These are phyloP conservation scores for Cutaneotrichosporon cyanovorans DNA, from an alignment of 1,284 basidiomycete genomes.

Conservation along the genomic window DNA sequence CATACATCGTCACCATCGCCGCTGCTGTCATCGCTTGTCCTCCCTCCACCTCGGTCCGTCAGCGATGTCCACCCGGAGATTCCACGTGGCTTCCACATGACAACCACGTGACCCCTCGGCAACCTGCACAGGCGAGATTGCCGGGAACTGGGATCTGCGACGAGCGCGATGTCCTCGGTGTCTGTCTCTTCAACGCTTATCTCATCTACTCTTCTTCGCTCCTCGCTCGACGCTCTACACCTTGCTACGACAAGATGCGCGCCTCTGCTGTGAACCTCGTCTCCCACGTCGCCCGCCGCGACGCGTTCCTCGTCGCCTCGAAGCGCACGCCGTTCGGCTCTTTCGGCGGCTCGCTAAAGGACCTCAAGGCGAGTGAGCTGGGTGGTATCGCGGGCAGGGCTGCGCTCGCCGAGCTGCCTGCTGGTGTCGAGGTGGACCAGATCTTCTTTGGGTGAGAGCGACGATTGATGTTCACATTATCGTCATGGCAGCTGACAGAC, in stretches of 20 bases:
- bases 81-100: too few relatives aligned
- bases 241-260: constrained; percentile 9
- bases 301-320: constrained; percentile 40
- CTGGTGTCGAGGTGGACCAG: constrained; percentile 47
- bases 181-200: too few relatives aligned
- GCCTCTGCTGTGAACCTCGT: constrained; percentile 7
- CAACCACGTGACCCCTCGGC: too few relatives aligned
- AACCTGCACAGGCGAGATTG: too few relatives aligned
- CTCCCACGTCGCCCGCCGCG: constrained; percentile 16
- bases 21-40: too few relatives aligned
- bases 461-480: too few relatives aligned
- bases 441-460: constrained; percentile 46
- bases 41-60: too few relatives aligned
- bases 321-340: constrained; percentile 53
- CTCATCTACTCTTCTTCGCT: too few relatives aligned
- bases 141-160: too few relatives aligned
- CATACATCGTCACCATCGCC: too few relatives aligned
- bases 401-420: constrained; percentile 49
- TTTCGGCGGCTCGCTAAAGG: constrained; percentile 50
- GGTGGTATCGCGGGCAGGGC: constrained; percentile 51
- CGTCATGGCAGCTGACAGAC: constrained; percentile 12
- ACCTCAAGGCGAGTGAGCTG: constrained; percentile 47
- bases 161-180: too few relatives aligned
- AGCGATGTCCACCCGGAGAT: too few relatives aligned
- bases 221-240: background rate